A percentile compares a stretch with the other conserved stretches of the same genome.
Conservation (phyloP, 352 stramenopile species). For the Globisporangium abappressorium region DNA sequence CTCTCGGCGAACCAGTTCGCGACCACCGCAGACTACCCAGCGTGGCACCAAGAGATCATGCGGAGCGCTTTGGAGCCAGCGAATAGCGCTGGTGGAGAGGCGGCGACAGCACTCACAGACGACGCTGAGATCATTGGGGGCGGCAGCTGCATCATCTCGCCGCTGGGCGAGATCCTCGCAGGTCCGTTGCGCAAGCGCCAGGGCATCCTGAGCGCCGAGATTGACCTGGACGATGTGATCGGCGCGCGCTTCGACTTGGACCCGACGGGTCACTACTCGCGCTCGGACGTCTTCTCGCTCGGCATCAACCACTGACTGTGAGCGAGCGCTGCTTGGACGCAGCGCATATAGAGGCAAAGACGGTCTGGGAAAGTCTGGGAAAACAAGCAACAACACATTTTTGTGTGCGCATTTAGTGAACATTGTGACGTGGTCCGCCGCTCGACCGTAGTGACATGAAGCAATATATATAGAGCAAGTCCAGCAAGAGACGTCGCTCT, state of each 20-base stretch:
- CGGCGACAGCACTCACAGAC: not conserved
- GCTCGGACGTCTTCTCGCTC: constrained; percentile 23
- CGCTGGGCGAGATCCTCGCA: constrained; percentile 22
- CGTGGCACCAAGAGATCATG: constrained; percentile 22
- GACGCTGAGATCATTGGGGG: constrained; percentile 25
- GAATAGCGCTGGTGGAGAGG: not conserved
- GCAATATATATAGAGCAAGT: too few species aligned
- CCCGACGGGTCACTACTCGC: constrained; percentile 22
- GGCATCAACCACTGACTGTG: constrained; percentile 9
- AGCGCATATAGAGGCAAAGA: too few species aligned
- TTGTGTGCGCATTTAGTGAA: too few species aligned
- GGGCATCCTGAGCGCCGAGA: constrained; percentile 22
- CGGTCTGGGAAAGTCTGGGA: too few species aligned
- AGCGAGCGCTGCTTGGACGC: not conserved
- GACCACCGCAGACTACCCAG: constrained; percentile 19
- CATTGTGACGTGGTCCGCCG: too few species aligned
- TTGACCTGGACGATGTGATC: constrained; percentile 23
- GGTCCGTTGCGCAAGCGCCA: constrained; percentile 19
- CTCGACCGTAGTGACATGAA: too few species aligned
- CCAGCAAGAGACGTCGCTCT: too few species aligned
- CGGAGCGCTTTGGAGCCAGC: not conserved
- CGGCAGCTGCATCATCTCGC: constrained; percentile 29
- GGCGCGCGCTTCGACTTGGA: constrained; percentile 24
- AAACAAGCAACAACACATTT: too few species aligned
- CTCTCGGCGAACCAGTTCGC: constrained; percentile 31